Evolutionary conservation across 352 stramenopile genomes (phyloP), one percentile per base, ranked within the genome.

Genomic region (Pythium oligandrum): DNA sequence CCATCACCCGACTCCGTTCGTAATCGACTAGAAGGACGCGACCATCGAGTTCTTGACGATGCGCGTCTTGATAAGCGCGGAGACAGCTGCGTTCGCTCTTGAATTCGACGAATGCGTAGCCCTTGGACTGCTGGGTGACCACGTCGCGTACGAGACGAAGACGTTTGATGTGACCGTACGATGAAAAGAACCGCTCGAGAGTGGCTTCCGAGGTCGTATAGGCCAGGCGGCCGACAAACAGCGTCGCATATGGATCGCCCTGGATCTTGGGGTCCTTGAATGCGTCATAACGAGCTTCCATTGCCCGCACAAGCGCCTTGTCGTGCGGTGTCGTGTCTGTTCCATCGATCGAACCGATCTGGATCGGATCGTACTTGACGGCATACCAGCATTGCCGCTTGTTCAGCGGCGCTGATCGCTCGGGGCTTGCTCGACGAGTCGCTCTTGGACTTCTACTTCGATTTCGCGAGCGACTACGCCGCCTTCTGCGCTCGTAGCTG

Each of bases 81-180:
- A 71, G 67, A 44, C 90, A 91, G 43, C 71, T 66, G 26, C 61
- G 60, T 53, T 86, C 77, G 38, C 65, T 48, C 36, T 61, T 65
- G 49, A 86, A 93, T 53, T 89, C 80, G 32, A 93, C 59, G 58
- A 93, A 93, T 33, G 83, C 80, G 66, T 93, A 91, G 44, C 80
- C 80, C 37, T 76, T 83, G 55, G 79, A 89, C 47, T 71, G 70
- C 51, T 78, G 52, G 17, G 80, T 88, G 37, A 63, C 71, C 8
- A 81, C 67, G 48, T 93, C 75, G 7, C 73, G 71, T 48, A 93
- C 83, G 4, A 93, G 66, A 31, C 80, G 78, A 51, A 87, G 49
- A n/a, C 60, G 63, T 4, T 51, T 34, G 44, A 93, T 66, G 3
- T 54, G 49, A 12, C 83, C 83, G 34, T 73, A 91, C 8, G 42